Base-by-base conservation (phyloP, 306 rosid genomes). In the Fragaria nilgerrensis region DNA sequence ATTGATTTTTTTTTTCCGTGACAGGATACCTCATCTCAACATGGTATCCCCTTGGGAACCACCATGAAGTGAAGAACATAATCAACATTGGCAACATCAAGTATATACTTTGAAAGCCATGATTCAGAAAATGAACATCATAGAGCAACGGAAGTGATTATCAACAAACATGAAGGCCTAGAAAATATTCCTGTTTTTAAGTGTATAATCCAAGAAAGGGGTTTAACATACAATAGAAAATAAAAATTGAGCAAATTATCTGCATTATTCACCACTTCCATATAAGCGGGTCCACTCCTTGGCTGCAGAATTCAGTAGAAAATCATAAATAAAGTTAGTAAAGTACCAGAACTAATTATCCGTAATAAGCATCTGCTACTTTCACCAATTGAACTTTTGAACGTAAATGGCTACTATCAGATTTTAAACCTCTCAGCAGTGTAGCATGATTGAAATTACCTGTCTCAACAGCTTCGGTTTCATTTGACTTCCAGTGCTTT, bases 241-340 rank as follows among this genome's bases (percentile, higher is more conserved):
- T 12, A 32, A 49, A 45, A 25, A 47, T 55, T 12, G 53, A 53
- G 47, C 25, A 74, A 7, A 23, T 23, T 77, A 64, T 47, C 37
- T n/a, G 34, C 47, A 7, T 90, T 81, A 93, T n/a, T 90, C 96
- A 13, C 94, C 98, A 66, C 92, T 91, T 2, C 94, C 97, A 25
- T 93, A 91, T 64, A 93, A 84, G 71, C 89, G 89, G 81, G 98
- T 90, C 98, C 98, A 93, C 75, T 93, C 98, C 85, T 93, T 93
- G 0, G 98, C 98, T 93, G 94, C 89, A 84, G 16, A 10, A 80
- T 68, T 80, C 68, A 59, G 73, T 4, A 2, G 55, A 39, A 61
- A 72, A 59, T 75, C 2, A 1, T 48, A 34, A 61, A 72, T 77
- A 23, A 50, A 73, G 67, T 72, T 19, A 61, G 63, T 48, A 32